phyloP scores from a whole-genome alignment of 1,139 yeast genomes.

The Debaryomyces nepalensis region DNA sequence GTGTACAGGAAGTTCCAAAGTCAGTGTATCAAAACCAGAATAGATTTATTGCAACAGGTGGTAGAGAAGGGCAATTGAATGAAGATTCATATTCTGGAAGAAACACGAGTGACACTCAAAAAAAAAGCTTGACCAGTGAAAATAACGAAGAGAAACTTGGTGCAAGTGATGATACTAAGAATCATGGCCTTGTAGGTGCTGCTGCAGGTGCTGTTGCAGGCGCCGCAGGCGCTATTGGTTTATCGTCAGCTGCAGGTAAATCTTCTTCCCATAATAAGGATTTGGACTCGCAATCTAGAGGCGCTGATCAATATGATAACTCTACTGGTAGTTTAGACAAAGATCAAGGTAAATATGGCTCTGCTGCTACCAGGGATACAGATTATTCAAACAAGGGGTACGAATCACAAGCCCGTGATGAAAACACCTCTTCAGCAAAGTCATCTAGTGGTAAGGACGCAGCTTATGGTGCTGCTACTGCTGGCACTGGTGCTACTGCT shows the following conservation, averaged over 20 bases:
- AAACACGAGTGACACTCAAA: not conserved
- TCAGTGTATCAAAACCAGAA: slow-evolving; percentile 17
- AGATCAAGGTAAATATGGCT: too few species aligned
- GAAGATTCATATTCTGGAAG: slow-evolving; percentile 8
- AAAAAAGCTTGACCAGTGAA: slow-evolving; percentile 3
- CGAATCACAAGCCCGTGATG: too few species aligned
- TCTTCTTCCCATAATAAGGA: not conserved
- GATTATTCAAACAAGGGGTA: not conserved
- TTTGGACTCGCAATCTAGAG: not conserved
- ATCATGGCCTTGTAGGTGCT: slow-evolving; percentile 6
- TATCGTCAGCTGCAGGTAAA: slow-evolving; percentile 1
- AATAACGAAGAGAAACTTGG: not conserved
- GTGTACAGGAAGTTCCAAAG: slow-evolving; percentile 22
- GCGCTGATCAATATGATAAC: too few species aligned
- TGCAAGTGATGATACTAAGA: not conserved
- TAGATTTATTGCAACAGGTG: slow-evolving; percentile 22
- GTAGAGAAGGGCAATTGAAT: slow-evolving; percentile 19
- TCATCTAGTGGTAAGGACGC: not conserved
- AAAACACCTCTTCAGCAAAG: not conserved
- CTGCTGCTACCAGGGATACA: not conserved
- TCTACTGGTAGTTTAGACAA: too few species aligned
- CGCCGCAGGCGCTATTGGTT: slow-evolving; percentile 11
- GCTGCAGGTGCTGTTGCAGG: slow-evolving; percentile 14
- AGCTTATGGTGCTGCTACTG: not conserved
- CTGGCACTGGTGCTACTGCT: slow-evolving; percentile 7